Evolutionary conservation across 1,284 basidiomycete species (phyloP), one percentile per base, ranked within the genome.

Genomic region (Retiboletus flavoniger): DNA sequence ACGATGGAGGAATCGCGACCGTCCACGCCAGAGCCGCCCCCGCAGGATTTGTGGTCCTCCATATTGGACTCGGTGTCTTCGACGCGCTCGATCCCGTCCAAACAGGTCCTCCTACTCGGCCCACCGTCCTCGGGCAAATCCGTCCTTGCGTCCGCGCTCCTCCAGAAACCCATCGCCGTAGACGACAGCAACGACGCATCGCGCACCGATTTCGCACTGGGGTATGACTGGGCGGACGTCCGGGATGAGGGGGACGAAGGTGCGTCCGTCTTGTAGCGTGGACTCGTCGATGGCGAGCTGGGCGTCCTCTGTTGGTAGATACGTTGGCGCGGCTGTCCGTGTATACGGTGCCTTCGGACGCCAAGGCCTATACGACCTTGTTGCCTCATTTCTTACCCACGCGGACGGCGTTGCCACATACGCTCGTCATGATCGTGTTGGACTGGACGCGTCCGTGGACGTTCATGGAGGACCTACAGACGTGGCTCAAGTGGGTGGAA

Each of bases 381-480:
- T 69, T 98, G 1, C 91, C 93, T 0, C 84, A 91, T 58, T 93
- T 95, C 54, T 75, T 97, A 17, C 88, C 92, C 0, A 85, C 90
- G 6, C 77, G 80, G 54, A 74, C 81, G 16, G 77, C 84, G 6
- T 71, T 95, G 9, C 79, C 85, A 35, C 89, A 96, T 64, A 91
- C 93, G 0, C 78, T 94, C 13, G 83, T 95, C 46, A 76, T 98
- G 62, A 90, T 98, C 62, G 82, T 89, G 0, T 77, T 98, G n/a
- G 96, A 99, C 71, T 98, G 95, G 96, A 94, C 93, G 61, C 83
- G 84, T 61, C 96, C 96, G 0, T 94, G 91, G 84, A 83, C 86
- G 0, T 98, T 98, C 72, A 72, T 96, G 1, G 84, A 89, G n/a
- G 91, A 98, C 65, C 75, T 99, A 6, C 77, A 90, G 55, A 82